Evolutionary conservation across 306 rosid species (phyloP).

Genomic region (Cucumis hystrix): DNA sequence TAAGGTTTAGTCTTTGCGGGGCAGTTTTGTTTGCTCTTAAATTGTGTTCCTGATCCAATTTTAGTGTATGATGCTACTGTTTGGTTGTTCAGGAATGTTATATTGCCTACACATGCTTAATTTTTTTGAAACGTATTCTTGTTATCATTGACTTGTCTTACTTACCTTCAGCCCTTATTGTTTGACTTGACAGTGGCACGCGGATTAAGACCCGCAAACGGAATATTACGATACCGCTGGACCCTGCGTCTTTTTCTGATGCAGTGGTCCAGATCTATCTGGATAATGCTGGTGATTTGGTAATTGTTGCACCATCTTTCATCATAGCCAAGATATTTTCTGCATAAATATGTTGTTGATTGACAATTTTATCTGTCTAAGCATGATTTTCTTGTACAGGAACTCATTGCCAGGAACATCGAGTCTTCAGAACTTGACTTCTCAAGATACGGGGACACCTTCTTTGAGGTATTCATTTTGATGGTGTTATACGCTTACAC

Average conservation of each 20-base stretch:
- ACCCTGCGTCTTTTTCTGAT: conserved; percentile 99
- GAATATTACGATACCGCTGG: conserved; percentile 99
- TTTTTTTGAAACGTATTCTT: not conserved
- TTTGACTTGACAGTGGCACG: conserved; percentile 65
- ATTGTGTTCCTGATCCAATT: not conserved
- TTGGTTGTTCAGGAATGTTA: not conserved
- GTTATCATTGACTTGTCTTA: not conserved
- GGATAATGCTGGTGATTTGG: conserved; percentile 99
- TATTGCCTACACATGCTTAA: not conserved
- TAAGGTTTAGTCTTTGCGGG: not conserved
- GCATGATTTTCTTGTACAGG: conserved; percentile 30
- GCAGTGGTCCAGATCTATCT: conserved; percentile 99
- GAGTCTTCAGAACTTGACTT: conserved; percentile 90
- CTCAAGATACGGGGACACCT: conserved; percentile 99
- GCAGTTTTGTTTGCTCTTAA: not conserved
- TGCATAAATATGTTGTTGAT: not conserved
- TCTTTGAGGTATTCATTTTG: conserved; percentile 62
- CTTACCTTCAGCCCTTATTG: not conserved
- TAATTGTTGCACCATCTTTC: conserved; percentile 20
- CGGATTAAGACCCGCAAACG: conserved; percentile 99
- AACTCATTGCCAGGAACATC: conserved; percentile 74
- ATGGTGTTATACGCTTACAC: not conserved
- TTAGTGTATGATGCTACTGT: not conserved
- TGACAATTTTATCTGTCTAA: conserved; percentile 4
- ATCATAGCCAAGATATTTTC: not conserved